Evolutionary conservation across 257 asterid species (phyloP).

Genomic region (Knoxia roxburghii): DNA sequence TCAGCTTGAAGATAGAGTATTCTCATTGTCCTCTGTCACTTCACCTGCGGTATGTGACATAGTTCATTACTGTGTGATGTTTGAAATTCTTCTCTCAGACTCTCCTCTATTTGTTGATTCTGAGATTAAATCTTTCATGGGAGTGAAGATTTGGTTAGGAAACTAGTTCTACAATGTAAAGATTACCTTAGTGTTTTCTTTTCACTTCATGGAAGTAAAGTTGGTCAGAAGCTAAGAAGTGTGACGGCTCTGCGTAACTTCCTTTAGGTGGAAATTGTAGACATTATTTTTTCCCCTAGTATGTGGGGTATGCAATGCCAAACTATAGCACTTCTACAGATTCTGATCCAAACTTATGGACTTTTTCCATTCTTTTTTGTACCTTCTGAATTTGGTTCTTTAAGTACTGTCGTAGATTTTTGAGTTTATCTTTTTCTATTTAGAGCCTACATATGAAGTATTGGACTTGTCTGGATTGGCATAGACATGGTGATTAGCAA

Average conservation of each 20-base stretch:
- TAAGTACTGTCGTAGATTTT: background rate
- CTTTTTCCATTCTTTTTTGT: background rate
- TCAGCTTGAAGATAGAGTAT: constrained; percentile 81
- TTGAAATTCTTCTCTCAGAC: background rate
- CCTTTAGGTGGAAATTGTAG: background rate
- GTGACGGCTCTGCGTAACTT: background rate
- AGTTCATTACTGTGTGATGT: background rate
- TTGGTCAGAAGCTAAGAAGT: background rate
- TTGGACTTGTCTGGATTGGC: background rate
- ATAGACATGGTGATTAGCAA: background rate
- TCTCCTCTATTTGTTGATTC: constrained; percentile 1
- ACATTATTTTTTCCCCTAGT: background rate
- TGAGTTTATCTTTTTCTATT: background rate
- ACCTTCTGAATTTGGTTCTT: background rate
- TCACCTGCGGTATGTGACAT: constrained; percentile 74
- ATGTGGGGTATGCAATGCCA: background rate
- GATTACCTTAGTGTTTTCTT: background rate
- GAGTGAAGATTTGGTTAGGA: background rate
- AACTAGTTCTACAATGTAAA: background rate
- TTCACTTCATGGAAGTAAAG: no score
- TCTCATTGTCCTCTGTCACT: constrained; percentile 86
- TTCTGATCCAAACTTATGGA: background rate
- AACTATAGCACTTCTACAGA: background rate
- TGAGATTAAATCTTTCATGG: background rate
- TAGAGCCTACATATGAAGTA: background rate